Conservation (phyloP, 148 eudicot genomes). For the Rhododendron ovatum region DNA sequence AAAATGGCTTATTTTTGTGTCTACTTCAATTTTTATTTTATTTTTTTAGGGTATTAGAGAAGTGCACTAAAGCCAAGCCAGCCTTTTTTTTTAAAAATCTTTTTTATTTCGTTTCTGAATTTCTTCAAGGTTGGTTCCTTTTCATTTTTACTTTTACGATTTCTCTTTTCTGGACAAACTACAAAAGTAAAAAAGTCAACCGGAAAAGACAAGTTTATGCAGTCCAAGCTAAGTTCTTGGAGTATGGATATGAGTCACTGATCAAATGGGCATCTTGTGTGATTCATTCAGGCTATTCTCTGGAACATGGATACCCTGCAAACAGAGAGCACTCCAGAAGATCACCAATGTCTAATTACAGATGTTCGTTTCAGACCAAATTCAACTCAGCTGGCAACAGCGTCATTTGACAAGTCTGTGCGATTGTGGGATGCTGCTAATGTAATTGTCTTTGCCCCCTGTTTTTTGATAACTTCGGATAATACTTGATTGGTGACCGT, state of each 20-base stretch:
- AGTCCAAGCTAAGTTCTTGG: background rate
- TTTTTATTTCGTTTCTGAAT: background rate
- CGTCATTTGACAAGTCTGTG: conserved; percentile 84
- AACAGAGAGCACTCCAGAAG: conserved; percentile 76
- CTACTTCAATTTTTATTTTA: background rate
- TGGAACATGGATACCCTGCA: conserved; percentile 89
- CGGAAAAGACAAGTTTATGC: background rate
- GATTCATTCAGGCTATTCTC: conserved; percentile 56
- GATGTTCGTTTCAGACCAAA: conserved; percentile 86
- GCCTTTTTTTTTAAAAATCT: background rate
- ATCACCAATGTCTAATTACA: conserved; percentile 62
- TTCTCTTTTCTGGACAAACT: background rate
- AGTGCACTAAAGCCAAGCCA: background rate
- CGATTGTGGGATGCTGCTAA: conserved; percentile 91
- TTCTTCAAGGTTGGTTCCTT: background rate
- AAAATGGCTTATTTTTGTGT: background rate
- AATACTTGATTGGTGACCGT: background rate
- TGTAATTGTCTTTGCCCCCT: conserved; percentile 28
- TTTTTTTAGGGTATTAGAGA: background rate
- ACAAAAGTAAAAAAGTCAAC: background rate
- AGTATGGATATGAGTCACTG: background rate
- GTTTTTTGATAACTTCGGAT: background rate
- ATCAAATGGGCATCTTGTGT: background rate
- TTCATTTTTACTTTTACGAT: background rate
- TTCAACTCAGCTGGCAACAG: conserved; percentile 79